Conservation (phyloP, 257 asterid genomes). For the Prunella vulgaris region DNA sequence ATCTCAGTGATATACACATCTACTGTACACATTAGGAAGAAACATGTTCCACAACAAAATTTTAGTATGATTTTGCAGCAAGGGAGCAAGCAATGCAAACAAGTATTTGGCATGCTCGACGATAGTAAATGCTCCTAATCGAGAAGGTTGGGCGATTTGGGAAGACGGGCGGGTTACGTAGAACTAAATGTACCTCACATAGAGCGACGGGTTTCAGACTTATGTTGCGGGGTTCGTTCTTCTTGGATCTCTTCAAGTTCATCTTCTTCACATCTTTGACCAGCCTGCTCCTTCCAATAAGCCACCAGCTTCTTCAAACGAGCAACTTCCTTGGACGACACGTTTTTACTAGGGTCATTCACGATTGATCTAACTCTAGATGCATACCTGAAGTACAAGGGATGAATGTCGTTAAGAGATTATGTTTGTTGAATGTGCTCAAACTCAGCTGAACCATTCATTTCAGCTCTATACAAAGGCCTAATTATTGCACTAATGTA, state of each 20-base stretch:
- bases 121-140: conserved; percentile 9
- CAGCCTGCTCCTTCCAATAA: conserved; percentile 91
- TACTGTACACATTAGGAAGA: conserved; percentile 32
- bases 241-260: conserved; percentile 87
- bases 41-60: conserved; percentile 29
- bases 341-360: conserved; percentile 88
- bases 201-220: conserved; percentile 63
- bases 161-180: background rate
- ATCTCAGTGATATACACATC: conserved; percentile 29
- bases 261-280: conserved; percentile 74
- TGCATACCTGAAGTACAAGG: conserved; percentile 58
- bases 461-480: too few species aligned
- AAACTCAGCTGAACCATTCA: too few species aligned
- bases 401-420: background rate
- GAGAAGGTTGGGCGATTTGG: background rate
- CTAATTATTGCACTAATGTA: background rate
- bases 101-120: conserved; percentile 11
- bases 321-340: conserved; percentile 88
- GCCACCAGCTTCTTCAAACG: conserved; percentile 76
- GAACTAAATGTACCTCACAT: conserved; percentile 32
- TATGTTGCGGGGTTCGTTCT: conserved; percentile 51
- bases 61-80: conserved; percentile 18
- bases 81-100: conserved; percentile 26
- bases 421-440: background rate
- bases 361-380: conserved; percentile 88